Percentiles rank a stretch among this genome's conserved stretches.
Conservation (phyloP, 805 yeast species). For the Barnettozyma siamensis region DNA sequence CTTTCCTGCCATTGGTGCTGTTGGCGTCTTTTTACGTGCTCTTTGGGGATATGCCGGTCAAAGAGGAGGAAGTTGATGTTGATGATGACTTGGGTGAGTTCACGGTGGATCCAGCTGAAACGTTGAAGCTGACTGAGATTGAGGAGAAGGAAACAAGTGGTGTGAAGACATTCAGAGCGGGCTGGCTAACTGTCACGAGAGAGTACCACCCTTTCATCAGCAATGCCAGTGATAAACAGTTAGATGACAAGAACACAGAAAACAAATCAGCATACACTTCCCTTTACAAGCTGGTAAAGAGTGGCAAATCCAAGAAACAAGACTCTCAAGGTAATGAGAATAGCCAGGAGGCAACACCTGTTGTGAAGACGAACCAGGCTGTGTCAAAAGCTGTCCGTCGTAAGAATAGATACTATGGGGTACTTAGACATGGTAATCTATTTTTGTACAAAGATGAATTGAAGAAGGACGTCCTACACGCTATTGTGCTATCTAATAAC, state of each 20-base stretch:
- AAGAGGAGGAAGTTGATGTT: constrained; percentile 20
- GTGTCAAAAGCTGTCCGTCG: constrained; percentile 35
- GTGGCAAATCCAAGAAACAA: constrained; percentile 16
- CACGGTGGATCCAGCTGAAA: constrained; percentile 26
- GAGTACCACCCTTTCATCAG: constrained; percentile 53
- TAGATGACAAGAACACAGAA: constrained; percentile 20
- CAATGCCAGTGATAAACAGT: constrained; percentile 32
- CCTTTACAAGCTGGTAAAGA: constrained; percentile 50
- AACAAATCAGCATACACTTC: constrained; percentile 54
- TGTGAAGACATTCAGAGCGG: constrained; percentile 55
- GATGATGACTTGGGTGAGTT: constrained; percentile 22
- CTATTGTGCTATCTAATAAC: constrained; percentile 65
- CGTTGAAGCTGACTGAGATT: constrained; percentile 55
- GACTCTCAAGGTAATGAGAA: constrained; percentile 7
- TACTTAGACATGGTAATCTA: constrained; percentile 80
- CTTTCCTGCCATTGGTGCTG: constrained; percentile 61
- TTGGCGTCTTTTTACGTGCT: constrained; percentile 34
- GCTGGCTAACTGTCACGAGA: constrained; percentile 82
- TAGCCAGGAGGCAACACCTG: constrained; percentile 4
- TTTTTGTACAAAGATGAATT: constrained; percentile 75
- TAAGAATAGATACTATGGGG: constrained; percentile 61
- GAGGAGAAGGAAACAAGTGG: constrained; percentile 59
- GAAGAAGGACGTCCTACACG: constrained; percentile 65
- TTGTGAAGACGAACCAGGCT: constrained; percentile 7
- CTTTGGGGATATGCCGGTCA: constrained; percentile 24